Base-by-base conservation (phyloP, 2,329 filamentous ascomycete species). In the Phialophora chinensis region DNA sequence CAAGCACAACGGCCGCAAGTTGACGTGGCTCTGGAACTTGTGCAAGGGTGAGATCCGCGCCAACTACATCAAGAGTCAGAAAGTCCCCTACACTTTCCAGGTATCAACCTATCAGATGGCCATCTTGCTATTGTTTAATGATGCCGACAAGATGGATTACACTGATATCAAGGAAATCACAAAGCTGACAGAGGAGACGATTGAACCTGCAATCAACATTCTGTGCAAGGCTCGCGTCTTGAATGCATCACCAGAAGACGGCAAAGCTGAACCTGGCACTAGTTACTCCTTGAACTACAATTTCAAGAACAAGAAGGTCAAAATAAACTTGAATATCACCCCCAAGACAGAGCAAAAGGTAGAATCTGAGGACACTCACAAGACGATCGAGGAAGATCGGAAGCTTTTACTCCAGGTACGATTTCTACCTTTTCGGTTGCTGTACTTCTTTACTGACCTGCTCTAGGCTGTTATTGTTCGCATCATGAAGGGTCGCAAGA, bases 401-500 rank as follows among this genome's bases (percentile, higher is more conserved):
- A 98, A 98, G 81, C 84, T 99, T 68, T 87, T 99, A 66, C 91
- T 98, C 77, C 95, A 99, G 89, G 94, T 97, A 86, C 79, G 90
- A 11, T n/a, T 23, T 23, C 29, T 20, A 35, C 20, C 12, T 50
- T 71, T 65, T 50, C 50, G 38, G 5, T 20, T 44, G 6, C 38
- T 42, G 6, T 7, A 44, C 17, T 81, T 70, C 44, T 17, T 54
- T 68, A 52, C 69, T 73, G 67, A 73, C 57, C 14, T 52, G 69
- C 59, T 63, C 10, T 72, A 99, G 94, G 98, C 95, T 69, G 93
- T 94, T 27, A 98, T 99, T 78, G 95, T 99, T 65, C 92, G 95
- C 75, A 97, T 99, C 83, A 99, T 99, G 95, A 99, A 99, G 84
- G 96, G 94, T 3, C 90, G 95, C 68, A 98, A 99, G 88, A 92